Evolutionary conservation across 2,329 filamentous ascomycete species (phyloP), one percentile per base, ranked within the genome.

Genomic region (Fusarium clavum): DNA sequence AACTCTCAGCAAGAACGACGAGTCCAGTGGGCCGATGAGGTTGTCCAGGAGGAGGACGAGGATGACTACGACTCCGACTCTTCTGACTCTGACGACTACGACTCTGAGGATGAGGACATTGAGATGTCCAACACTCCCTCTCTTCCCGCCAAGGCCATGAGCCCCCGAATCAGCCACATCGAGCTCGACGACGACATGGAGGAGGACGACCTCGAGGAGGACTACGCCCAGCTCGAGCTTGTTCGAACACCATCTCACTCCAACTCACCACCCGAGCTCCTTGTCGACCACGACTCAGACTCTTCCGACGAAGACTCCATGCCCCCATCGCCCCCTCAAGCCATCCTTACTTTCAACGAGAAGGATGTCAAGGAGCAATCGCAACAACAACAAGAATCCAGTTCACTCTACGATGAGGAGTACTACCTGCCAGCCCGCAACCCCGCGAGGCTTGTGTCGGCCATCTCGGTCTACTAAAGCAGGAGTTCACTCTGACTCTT

Each of bases 11-110:
- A 69, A 69, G 87, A 92, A 69, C 88, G 88, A 80, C 93, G 93
- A 83, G 89, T 97, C 75, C 92, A 95, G 85, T 97, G 94, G 93
- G 92, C 93, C 77, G 93, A 97, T 80, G 86, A 88, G 80, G 85
- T 88, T 59, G 87, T 94, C 69, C 86, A 88, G 65, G 92, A 94
- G 81, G 91, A 94, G 81, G 91, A 93, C 71, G 83, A 87, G 54
- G 89, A 93, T 78, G 90, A 93, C 67, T 86, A 86, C 71, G 90
- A 92, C 72, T 90, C 92, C 71, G 87, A 87, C 70, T 84, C 85
- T 71, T 85, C 84, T 65, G 87, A 89, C 62, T 83, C 69, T 27
- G 75, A 77, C 62, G 85, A 87, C 60, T 82, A 83, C 63, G 84
- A 85, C 54, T 81, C 75, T 61, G 85, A 88, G 22, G 87, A 90